These are phyloP conservation scores for Inga oerstediana DNA, from an alignment of 306 rosid species.

Conservation along the genomic window DNA sequence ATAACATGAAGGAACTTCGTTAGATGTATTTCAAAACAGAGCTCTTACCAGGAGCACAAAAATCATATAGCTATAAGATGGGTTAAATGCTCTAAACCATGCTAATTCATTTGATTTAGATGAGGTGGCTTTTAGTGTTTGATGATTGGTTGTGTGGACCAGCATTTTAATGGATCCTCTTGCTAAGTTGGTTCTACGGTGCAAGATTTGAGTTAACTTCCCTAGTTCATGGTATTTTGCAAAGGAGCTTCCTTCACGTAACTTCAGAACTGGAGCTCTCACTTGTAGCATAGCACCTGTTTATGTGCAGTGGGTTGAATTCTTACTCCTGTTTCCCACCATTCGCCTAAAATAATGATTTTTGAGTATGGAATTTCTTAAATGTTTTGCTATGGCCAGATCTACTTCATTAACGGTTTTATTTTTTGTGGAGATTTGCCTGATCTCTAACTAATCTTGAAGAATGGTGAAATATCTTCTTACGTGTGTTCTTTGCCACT, in stretches of 20 bases:
- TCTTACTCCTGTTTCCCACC: constrained; percentile 43
- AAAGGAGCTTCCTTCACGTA: constrained; percentile 44
- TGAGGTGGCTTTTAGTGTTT: constrained; percentile 46
- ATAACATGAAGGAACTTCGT: constrained; percentile 47
- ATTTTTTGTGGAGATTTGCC: constrained; percentile 30
- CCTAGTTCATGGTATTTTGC: constrained; percentile 48
- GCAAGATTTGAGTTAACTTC: constrained; percentile 48
- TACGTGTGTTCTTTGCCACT: constrained; percentile 68
- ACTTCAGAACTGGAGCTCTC: constrained; percentile 54
- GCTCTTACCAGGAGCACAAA: constrained; percentile 56
- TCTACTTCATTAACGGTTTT: constrained; percentile 38
- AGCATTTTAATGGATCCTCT: constrained; percentile 45
- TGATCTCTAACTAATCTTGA: constrained; percentile 51
- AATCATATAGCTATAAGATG: constrained; percentile 48
- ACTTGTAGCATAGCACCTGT: constrained; percentile 49
- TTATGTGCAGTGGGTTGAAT: constrained; percentile 61
- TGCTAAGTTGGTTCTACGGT: constrained; percentile 48
- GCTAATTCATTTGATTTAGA: constrained; percentile 44
- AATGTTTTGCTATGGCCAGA: constrained; percentile 38
- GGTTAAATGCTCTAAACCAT: constrained; percentile 46
- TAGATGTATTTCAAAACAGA: constrained; percentile 48
- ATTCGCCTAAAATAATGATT: constrained; percentile 41
- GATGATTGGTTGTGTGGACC: constrained; percentile 46
- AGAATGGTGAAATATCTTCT: constrained; percentile 76
- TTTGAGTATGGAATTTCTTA: constrained; percentile 40